Evolutionary conservation across 306 rosid species (phyloP).

Genomic region (Cicer judaicum): DNA sequence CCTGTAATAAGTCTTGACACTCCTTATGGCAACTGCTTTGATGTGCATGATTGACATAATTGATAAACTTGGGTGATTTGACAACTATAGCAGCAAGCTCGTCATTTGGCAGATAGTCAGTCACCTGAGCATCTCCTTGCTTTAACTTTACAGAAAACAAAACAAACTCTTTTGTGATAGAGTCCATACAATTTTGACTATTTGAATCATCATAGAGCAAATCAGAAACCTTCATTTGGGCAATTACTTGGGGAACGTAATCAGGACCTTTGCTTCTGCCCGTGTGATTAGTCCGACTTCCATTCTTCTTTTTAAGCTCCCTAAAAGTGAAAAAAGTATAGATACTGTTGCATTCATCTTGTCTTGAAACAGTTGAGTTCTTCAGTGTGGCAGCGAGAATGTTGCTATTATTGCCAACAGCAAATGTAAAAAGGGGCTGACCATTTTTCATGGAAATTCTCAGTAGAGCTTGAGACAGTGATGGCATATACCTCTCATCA

Average conservation of each 20-base stretch:
- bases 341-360: conserved; percentile 54
- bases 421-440: conserved; percentile 85
- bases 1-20: conserved; percentile 46
- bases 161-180: conserved; percentile 70
- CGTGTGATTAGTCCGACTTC: conserved; percentile 77
- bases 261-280: conserved; percentile 72
- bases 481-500: conserved; percentile 56
- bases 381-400: conserved; percentile 88
- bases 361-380: conserved; percentile 57
- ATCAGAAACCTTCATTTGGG: conserved; percentile 87
- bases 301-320: conserved; percentile 79
- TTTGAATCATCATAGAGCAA: conserved; percentile 52
- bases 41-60: conserved; percentile 36
- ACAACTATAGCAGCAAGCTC: conserved; percentile 89
- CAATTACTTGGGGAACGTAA: conserved; percentile 68
- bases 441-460: conserved; percentile 83
- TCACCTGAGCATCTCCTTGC: conserved; percentile 60
- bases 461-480: conserved; percentile 74
- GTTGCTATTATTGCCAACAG: conserved; percentile 70
- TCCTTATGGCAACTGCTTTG: conserved; percentile 41
- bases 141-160: conserved; percentile 70
- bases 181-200: conserved; percentile 43
- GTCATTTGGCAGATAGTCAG: conserved; percentile 73
- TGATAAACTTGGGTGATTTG: conserved; percentile 61
- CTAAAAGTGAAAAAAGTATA: conserved; percentile 78